Conservation (phyloP, 2,329 filamentous ascomycete genomes). For the Penicillium sp. region DNA sequence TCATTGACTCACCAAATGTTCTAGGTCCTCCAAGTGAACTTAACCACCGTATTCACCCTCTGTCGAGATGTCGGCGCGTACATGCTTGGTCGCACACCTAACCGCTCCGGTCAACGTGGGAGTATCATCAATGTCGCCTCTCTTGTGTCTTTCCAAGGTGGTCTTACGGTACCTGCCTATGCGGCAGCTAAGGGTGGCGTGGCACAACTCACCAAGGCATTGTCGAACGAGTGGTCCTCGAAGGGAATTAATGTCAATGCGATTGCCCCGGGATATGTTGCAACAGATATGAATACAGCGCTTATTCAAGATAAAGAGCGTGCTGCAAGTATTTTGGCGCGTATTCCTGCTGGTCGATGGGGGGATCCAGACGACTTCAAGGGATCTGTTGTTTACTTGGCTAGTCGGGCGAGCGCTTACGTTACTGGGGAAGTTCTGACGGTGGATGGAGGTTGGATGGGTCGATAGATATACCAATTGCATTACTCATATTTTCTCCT, state of each 20-base stretch:
- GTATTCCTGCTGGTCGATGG: constrained; percentile 84
- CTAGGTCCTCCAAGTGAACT: constrained; percentile 77
- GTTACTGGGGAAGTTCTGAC: constrained; percentile 78
- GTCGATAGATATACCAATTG: constrained; percentile 53
- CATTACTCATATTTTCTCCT: no score
- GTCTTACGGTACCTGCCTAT: constrained; percentile 84
- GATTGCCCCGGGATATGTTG: constrained; percentile 86
- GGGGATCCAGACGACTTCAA: constrained; percentile 83
- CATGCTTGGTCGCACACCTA: constrained; percentile 20
- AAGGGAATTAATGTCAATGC: constrained; percentile 82
- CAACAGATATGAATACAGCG: constrained; percentile 90
- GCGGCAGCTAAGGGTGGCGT: constrained; percentile 84
- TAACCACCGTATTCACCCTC: constrained; percentile 70
- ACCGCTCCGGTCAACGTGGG: constrained; percentile 10
- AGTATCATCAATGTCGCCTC: constrained; percentile 79
- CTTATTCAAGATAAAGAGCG: constrained; percentile 70
- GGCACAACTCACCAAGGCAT: constrained; percentile 77
- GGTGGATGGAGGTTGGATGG: constrained; percentile 93
- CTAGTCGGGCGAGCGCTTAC: constrained; percentile 72
- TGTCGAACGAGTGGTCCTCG: constrained; percentile 83
- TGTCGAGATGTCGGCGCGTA: constrained; percentile 24
- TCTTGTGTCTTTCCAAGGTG: constrained; percentile 80
- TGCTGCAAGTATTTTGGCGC: constrained; percentile 69
- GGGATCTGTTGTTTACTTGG: constrained; percentile 74
- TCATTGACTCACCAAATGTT: background rate